A percentile compares a stretch with the other conserved stretches of the same genome.
phyloP scores from a whole-genome alignment of 306 rosid genomes.

The Carpinus fangiana region DNA sequence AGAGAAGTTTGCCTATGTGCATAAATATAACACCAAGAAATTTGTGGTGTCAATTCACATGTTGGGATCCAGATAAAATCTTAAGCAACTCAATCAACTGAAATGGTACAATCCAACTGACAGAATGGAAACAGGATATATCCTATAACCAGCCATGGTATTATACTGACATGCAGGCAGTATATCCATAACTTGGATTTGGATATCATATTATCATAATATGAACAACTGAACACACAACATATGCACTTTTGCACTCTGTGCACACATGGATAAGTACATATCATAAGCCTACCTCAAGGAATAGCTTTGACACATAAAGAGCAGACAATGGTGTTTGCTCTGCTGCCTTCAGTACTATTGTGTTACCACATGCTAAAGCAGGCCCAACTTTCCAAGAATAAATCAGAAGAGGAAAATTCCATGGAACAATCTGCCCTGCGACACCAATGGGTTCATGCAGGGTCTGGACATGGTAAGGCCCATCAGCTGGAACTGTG shows the following conservation, averaged over 20 bases:
- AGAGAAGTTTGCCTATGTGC: neutral
- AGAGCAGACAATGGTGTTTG: constrained; percentile 81
- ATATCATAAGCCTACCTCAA: constrained; percentile 46
- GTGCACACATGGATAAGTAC: neutral
- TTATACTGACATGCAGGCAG: neutral
- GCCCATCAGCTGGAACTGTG: constrained; percentile 72
- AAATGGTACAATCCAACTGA: neutral
- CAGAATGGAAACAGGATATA: neutral
- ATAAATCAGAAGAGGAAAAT: constrained; percentile 73
- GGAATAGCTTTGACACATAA: constrained; percentile 55
- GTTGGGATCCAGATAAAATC: neutral
- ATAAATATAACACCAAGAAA: neutral
- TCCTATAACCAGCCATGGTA: neutral
- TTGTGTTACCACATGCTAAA: constrained; percentile 76
- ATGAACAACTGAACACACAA: neutral
- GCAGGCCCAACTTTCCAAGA: constrained; percentile 89
- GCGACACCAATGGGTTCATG: constrained; percentile 86
- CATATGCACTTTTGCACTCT: neutral
- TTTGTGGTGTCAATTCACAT: neutral
- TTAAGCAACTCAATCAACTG: neutral
- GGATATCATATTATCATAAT: neutral
- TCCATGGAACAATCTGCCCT: constrained; percentile 88
- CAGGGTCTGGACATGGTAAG: constrained; percentile 67
- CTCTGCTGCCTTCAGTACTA: constrained; percentile 73
- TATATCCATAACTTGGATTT: neutral